Conservation (phyloP, 129 eudicot genomes). For the Flaveria robusta region DNA sequence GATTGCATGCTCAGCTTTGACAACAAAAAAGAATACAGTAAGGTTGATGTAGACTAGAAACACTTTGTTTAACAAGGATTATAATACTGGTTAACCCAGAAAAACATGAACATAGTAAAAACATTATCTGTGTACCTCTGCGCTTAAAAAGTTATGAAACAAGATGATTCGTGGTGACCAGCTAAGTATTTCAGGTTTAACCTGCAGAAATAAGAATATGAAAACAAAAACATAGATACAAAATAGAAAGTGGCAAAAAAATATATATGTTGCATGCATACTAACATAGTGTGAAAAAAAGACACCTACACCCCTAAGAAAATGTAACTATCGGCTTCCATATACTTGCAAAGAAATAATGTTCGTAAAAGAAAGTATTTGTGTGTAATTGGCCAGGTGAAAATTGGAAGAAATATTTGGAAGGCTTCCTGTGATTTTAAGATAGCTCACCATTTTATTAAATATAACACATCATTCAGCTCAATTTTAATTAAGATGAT, state of each 20-base stretch:
- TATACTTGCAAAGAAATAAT: constrained; percentile 13
- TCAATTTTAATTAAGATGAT: not conserved
- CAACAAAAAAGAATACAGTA: constrained; percentile 3
- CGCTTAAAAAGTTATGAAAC: constrained; percentile 76
- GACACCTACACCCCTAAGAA: not conserved
- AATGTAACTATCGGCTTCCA: not conserved
- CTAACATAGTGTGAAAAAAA: not conserved
- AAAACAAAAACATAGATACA: constrained; percentile 9
- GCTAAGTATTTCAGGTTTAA: constrained; percentile 86
- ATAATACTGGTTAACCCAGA: constrained; percentile 4
- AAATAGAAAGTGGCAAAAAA: not conserved
- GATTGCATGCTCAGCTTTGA: not conserved
- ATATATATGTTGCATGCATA: not conserved
- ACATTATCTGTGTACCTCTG: constrained; percentile 55
- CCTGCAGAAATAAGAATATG: constrained; percentile 46
- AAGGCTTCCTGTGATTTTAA: not conserved
- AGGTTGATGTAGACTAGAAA: constrained; percentile 2
- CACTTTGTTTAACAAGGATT: not conserved
- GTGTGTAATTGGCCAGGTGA: not conserved
- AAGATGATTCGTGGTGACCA: constrained; percentile 87
- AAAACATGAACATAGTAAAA: constrained; percentile 5
- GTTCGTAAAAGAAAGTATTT: not conserved
- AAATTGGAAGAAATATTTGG: not conserved
- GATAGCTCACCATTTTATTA: not conserved
- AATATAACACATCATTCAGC: not conserved